Percentiles rank a stretch among this genome's conserved stretches.
Conservation (phyloP, 2,329 filamentous ascomycete genomes). For the Cryoendolithus antarcticus region DNA sequence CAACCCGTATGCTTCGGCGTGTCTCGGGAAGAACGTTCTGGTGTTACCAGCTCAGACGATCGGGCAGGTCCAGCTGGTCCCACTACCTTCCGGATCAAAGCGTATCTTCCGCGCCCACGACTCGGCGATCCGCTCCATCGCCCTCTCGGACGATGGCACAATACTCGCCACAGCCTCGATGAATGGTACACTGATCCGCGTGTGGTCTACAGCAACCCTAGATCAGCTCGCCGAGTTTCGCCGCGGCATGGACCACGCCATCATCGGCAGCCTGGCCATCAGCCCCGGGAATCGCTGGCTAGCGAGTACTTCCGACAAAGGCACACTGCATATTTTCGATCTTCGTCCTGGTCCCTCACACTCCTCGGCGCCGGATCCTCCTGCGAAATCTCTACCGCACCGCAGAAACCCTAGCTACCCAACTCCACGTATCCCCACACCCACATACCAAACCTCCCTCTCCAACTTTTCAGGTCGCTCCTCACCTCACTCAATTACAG, state of each 20-base stretch:
- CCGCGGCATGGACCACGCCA: conserved; percentile 76
- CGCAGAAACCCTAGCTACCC: conserved; percentile 10
- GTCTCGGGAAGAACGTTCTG: conserved; percentile 58
- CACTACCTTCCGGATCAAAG: conserved; percentile 65
- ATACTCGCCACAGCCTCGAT: conserved; percentile 84
- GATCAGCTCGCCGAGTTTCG: conserved; percentile 74
- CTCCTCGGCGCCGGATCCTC: conserved; percentile 22
- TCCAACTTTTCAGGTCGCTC: conserved; percentile 15
- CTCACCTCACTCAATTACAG: conserved; percentile 12
- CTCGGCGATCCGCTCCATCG: conserved; percentile 63
- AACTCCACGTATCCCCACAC: conserved; percentile 11
- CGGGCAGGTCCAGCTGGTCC: conserved; percentile 81
- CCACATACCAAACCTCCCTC: conserved; percentile 9
- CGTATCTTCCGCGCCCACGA: conserved; percentile 90
- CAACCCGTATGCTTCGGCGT: conserved; percentile 71
- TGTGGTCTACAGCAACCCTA: conserved; percentile 71
- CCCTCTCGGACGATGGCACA: conserved; percentile 67
- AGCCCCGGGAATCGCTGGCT: conserved; percentile 69
- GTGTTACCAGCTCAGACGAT: conserved; percentile 78
- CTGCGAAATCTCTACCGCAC: conserved; percentile 10
- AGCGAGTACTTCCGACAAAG: conserved; percentile 92
- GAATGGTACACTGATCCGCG: conserved; percentile 77
- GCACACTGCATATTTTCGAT: conserved; percentile 88
- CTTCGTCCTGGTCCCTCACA: conserved; percentile 47
- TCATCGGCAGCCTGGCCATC: conserved; percentile 78